These are phyloP conservation scores for Trichoderma sp. DNA, from an alignment of 2,329 filamentous ascomycete species.

Conservation along the genomic window DNA sequence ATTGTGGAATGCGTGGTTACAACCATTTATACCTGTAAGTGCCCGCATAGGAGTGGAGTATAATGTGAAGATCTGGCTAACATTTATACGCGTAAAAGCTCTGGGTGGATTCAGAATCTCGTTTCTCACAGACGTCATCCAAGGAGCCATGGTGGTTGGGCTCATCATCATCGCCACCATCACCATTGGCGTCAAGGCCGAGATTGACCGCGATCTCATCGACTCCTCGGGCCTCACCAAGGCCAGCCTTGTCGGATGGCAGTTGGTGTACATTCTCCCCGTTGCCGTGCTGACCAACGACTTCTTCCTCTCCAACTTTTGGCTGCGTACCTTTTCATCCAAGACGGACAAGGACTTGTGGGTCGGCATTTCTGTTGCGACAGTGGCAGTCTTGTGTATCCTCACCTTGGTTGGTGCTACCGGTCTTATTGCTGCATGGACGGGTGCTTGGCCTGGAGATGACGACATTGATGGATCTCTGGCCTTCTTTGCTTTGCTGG, in stretches of 20 bases:
- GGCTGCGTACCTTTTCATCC: slow-evolving; percentile 18
- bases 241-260: slow-evolving; percentile 72
- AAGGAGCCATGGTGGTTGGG: slow-evolving; percentile 72
- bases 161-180: slow-evolving; percentile 75
- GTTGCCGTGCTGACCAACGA: slow-evolving; percentile 79
- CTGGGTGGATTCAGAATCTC: slow-evolving; percentile 81
- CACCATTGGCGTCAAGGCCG: slow-evolving; percentile 70
- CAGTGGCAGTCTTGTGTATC: slow-evolving; percentile 62
- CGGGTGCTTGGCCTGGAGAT: slow-evolving; percentile 65
- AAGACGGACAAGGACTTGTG: slow-evolving; percentile 36
- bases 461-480: slow-evolving; percentile 52
- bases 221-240: slow-evolving; percentile 67
- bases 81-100: slow-evolving; percentile 45
- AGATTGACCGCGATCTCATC: slow-evolving; percentile 68
- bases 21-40: slow-evolving; percentile 76
- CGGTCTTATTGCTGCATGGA: slow-evolving; percentile 76
- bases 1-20: slow-evolving; percentile 77
- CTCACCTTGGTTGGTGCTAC: slow-evolving; percentile 69
- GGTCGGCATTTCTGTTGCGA: slow-evolving; percentile 69
- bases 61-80: neutral
- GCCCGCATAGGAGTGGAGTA: neutral
- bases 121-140: slow-evolving; percentile 79
- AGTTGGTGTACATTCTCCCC: slow-evolving; percentile 79
- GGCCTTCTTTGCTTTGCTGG: slow-evolving; percentile 72
- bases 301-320: slow-evolving; percentile 74